Base-by-base conservation (phyloP, 2,329 filamentous ascomycete species). In the Pestalotiopsis sp. region DNA sequence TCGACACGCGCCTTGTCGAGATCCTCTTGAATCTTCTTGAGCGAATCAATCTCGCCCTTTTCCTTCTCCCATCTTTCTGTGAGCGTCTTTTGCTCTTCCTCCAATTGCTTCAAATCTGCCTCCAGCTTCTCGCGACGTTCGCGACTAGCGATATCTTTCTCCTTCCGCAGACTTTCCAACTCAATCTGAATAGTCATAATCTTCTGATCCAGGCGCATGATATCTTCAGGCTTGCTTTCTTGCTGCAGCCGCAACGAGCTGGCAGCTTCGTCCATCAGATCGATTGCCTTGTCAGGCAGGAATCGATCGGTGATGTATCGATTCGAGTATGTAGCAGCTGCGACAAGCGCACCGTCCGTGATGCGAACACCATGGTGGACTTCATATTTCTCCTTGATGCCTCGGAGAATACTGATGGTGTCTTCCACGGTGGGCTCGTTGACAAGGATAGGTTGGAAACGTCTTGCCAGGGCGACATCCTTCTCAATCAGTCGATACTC, bases 311-410 rank as follows among this genome's bases (percentile, higher is more conserved):
- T 98, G 73, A 99, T 96, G 79, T 98, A 99, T 65, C 96, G 92
- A 76, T 98, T 98, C 71, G 93, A 96, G 77, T 97, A 93, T 0
- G 93, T 93, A 2, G 95, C 95, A 2, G 96, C 95, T 1, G 96
- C 94, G 14, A 99, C 95, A 12, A 98, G 83, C 6, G 96, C 94
- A 2, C 92, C 92, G 75, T 98, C 96, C 0, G 94, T 97, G 73
- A 99, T 98, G 67, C 95, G 88, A 0, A 98, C 95, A 81, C 96
- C 95, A 76, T 99, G 96, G 73, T 98, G 96, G 0, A 98, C 93
- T 79, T 98, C 96, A 76, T 99, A 99, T 73, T 94, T 93, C 77
- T 98, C 95, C 78, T 98, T 98, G 83, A 99, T 98, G 63, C 95
- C 96, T 76, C 96, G 90, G 0, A 99, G 84, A 68, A 99, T 98